Evolutionary conservation across 2,329 filamentous ascomycete genomes (phyloP).

Genomic region (Colletotrichum aenigma): DNA sequence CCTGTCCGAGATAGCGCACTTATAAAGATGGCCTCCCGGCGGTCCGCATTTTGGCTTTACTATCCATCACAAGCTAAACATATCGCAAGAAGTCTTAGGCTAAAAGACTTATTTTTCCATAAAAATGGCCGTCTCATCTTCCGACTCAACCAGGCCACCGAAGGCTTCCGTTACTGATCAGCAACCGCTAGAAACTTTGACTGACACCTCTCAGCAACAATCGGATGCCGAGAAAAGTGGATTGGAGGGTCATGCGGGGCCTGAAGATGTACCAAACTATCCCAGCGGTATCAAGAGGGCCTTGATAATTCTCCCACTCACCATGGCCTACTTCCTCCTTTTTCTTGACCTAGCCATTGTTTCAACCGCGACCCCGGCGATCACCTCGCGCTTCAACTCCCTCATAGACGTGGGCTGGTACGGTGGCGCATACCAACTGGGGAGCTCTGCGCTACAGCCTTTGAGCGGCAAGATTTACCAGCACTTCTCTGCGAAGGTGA

Average conservation of each 20-base stretch:
- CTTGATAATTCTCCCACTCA: constrained; percentile 26
- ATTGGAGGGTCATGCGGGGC: not conserved
- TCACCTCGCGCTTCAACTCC: constrained; percentile 41
- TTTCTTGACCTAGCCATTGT: constrained; percentile 40
- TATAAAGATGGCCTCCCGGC: not conserved
- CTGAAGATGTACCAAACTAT: not conserved
- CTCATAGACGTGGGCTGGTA: constrained; percentile 52
- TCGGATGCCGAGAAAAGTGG: not conserved
- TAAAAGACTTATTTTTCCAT: too few species aligned
- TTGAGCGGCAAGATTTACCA: constrained; percentile 47
- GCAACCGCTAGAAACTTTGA: not conserved
- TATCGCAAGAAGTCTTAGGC: not conserved
- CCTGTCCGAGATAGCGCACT: accelerated
- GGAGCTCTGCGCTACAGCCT: constrained; percentile 46
- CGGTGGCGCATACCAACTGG: constrained; percentile 35
- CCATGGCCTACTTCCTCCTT: constrained; percentile 36
- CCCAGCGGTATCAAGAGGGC: not conserved
- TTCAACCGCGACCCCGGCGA: constrained; percentile 40
- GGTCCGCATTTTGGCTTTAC: not conserved
- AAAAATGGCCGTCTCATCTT: not conserved
- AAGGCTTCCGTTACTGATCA: not conserved
- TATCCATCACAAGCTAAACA: not conserved
- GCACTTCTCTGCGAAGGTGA: constrained; percentile 41
- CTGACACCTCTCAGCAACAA: not conserved
- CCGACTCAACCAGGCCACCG: not conserved